These are phyloP conservation scores for Penicillium sp. DNA, from an alignment of 2,329 filamentous ascomycete genomes.

Conservation along the genomic window DNA sequence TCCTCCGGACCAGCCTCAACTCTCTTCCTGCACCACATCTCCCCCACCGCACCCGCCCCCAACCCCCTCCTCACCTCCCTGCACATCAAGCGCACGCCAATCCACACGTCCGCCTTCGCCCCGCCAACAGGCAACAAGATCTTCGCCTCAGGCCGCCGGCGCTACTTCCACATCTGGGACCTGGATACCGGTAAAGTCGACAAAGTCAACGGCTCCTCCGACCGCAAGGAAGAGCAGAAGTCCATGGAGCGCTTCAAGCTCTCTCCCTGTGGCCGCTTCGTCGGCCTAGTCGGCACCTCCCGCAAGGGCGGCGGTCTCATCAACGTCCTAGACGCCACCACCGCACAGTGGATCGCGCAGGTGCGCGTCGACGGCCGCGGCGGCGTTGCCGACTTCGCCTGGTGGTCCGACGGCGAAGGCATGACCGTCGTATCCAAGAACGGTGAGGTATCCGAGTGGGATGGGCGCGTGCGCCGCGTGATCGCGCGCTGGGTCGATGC, in stretches of 20 bases:
- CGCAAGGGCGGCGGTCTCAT: slow-evolving; percentile 84
- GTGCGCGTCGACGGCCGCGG: slow-evolving; percentile 77
- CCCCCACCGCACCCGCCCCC: slow-evolving; percentile 70
- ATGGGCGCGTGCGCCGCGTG: slow-evolving; percentile 65
- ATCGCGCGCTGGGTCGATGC: slow-evolving; percentile 86
- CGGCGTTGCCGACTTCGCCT: slow-evolving; percentile 85
- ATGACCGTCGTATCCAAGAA: slow-evolving; percentile 80
- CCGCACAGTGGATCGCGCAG: slow-evolving; percentile 83
- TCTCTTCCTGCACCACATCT: slow-evolving; percentile 85
- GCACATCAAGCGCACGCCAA: slow-evolving; percentile 78
- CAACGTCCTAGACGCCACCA: slow-evolving; percentile 76
- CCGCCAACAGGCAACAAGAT: slow-evolving; percentile 71
- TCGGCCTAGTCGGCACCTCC: slow-evolving; percentile 76
- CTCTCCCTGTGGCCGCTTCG: slow-evolving; percentile 80
- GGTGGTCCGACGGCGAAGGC: slow-evolving; percentile 84
- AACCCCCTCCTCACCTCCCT: slow-evolving; percentile 90
- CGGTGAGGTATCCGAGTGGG: slow-evolving; percentile 89
- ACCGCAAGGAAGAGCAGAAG: slow-evolving; percentile 71
- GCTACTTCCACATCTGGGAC: slow-evolving; percentile 95
- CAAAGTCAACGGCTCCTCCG: slow-evolving; percentile 75
- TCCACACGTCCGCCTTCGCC: slow-evolving; percentile 80
- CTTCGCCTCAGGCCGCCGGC: slow-evolving; percentile 81
- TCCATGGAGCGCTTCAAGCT: slow-evolving; percentile 89
- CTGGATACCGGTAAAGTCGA: slow-evolving; percentile 76
- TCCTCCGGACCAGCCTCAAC: slow-evolving; percentile 84